Conservation (phyloP, 352 stramenopile genomes). For the Lagenidium giganteum region DNA sequence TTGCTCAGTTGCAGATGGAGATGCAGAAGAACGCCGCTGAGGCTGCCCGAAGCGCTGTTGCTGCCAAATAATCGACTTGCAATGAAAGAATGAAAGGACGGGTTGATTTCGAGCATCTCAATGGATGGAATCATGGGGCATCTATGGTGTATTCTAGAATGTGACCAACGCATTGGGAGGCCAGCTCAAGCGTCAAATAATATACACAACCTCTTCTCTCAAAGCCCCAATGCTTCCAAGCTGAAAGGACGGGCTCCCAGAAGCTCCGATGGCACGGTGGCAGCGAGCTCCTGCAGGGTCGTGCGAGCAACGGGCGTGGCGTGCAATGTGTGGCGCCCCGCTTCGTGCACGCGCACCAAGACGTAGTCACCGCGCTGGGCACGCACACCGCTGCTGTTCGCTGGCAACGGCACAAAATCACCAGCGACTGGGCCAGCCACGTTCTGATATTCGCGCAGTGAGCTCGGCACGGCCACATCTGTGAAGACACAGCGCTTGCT, state of each 20-base stretch:
- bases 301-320: conserved; percentile 72
- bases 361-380: conserved; percentile 77
- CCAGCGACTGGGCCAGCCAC: conserved; percentile 26
- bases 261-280: conserved; percentile 41
- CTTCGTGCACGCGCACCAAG: conserved; percentile 73
- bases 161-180: too few species aligned
- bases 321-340: conserved; percentile 79
- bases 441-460: conserved; percentile 37
- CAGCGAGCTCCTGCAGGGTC: conserved; percentile 57
- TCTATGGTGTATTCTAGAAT: too few species aligned
- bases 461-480: conserved; percentile 43
- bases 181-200: conserved; percentile 8
- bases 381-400: conserved; percentile 21
- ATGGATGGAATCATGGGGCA: too few species aligned
- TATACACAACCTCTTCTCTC: background rate
- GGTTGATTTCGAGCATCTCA: too few species aligned
- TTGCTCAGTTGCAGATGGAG: conserved; percentile 86
- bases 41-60: conserved; percentile 56
- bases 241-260: conserved; percentile 50
- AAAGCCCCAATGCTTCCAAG: conserved; percentile 24
- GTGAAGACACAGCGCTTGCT: conserved; percentile 88
- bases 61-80: conserved; percentile 22
- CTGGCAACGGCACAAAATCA: conserved; percentile 43
- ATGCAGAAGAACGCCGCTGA: conserved; percentile 86
- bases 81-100: too few species aligned